A percentile compares a stretch with the other conserved stretches of the same genome.
phyloP scores from a whole-genome alignment of 306 rosid genomes.

The Trifolium subterraneum region DNA sequence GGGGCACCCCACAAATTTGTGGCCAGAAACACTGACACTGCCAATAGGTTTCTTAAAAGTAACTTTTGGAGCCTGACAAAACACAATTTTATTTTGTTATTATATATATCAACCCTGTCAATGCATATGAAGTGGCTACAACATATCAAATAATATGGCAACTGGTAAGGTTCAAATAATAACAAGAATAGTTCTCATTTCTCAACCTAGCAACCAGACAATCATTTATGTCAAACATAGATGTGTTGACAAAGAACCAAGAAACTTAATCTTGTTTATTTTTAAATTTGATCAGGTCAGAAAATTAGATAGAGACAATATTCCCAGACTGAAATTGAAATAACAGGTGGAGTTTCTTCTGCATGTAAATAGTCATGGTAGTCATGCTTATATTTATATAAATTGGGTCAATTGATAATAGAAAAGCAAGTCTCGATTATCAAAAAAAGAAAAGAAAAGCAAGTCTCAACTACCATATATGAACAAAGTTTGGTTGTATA shows the following conservation, averaged over 20 bases:
- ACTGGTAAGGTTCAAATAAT: not conserved
- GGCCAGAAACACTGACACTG: conserved; percentile 67
- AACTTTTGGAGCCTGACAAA: conserved; percentile 60
- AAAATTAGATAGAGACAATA: not conserved
- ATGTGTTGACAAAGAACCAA: conserved; percentile 23
- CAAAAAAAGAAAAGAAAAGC: too few relatives aligned
- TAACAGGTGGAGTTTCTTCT: not conserved
- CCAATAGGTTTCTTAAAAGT: conserved; percentile 64
- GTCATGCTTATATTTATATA: not conserved
- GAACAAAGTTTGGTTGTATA: not conserved
- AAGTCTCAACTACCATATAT: conserved; percentile 19
- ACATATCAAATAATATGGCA: not conserved
- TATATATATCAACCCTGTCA: not conserved
- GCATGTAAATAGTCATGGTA: conserved; percentile 5
- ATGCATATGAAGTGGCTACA: not conserved
- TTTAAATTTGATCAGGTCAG: conserved; percentile 14
- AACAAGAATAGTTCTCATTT: conserved; percentile 28
- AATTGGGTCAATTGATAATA: conserved; percentile 25
- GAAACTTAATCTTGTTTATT: conserved; percentile 16
- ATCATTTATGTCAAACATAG: conserved; percentile 18
- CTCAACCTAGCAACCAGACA: conserved; percentile 3
- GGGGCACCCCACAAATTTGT: conserved; percentile 66
- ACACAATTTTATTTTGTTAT: conserved; percentile 14
- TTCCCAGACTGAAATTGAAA: conserved; percentile 4
- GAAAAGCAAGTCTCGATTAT: not conserved